phyloP scores from a whole-genome alignment of 805 yeast species.

The Saitoella complicata region DNA sequence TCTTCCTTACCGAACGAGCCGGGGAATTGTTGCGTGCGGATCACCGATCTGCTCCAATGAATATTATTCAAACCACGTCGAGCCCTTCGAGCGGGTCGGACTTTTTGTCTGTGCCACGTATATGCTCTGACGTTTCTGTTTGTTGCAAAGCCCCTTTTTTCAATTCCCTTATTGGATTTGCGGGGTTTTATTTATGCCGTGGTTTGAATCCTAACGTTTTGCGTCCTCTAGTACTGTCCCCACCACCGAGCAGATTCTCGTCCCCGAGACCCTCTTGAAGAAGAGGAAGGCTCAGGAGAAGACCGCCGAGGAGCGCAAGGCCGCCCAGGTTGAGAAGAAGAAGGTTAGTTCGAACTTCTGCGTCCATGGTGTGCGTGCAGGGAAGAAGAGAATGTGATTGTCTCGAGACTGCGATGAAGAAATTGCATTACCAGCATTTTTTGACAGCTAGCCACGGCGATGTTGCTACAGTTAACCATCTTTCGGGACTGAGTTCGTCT shows the following conservation, averaged over 20 bases:
- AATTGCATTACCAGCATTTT: constrained; percentile 20
- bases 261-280: constrained; percentile 37
- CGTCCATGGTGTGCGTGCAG: not conserved
- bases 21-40: no score
- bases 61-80: no score
- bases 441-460: constrained; percentile 50
- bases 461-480: constrained; percentile 72
- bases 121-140: no score
- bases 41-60: no score
- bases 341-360: constrained; percentile 13
- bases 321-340: constrained; percentile 18
- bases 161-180: no score
- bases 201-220: no score
- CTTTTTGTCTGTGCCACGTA: no score
- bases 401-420: not conserved
- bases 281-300: constrained; percentile 35
- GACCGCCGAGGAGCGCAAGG: constrained; percentile 30
- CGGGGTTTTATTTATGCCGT: no score
- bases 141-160: no score
- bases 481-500: constrained; percentile 56
- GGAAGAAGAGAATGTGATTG: no score
- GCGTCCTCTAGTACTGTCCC: constrained; percentile 27
- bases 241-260: constrained; percentile 15
- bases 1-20: no score
- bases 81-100: no score